Conservation (phyloP, 2,329 filamentous ascomycete genomes). For the Cadophora gregata region DNA sequence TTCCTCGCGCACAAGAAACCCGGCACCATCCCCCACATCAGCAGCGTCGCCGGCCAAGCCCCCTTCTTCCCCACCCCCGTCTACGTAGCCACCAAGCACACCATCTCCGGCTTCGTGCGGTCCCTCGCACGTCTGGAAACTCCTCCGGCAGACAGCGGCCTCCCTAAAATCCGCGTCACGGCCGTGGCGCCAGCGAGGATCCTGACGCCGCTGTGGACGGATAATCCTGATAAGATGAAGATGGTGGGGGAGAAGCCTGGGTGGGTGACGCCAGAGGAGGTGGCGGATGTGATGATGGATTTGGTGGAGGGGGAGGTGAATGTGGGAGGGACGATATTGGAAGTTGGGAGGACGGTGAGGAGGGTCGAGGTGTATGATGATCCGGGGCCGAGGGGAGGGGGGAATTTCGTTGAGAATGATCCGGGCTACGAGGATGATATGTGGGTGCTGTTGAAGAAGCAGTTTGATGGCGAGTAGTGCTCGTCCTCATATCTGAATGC, state of each 20-base stretch:
- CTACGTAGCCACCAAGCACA: constrained; percentile 56
- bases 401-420: constrained; percentile 24
- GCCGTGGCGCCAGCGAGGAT: constrained; percentile 51
- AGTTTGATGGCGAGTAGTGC: constrained; percentile 18
- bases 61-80: constrained; percentile 49
- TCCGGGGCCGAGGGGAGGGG: constrained; percentile 44
- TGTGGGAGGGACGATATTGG: constrained; percentile 50
- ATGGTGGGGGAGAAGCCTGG: constrained; percentile 42
- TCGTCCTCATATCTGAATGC: no score
- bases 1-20: constrained; percentile 48
- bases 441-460: constrained; percentile 22
- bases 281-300: constrained; percentile 52
- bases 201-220: constrained; percentile 53
- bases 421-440: constrained; percentile 20
- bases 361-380: constrained; percentile 47
- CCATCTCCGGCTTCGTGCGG: constrained; percentile 53
- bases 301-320: constrained; percentile 46
- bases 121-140: constrained; percentile 48
- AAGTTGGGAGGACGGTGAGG: constrained; percentile 48
- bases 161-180: constrained; percentile 48
- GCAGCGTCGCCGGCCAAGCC: constrained; percentile 53
- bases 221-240: constrained; percentile 51
- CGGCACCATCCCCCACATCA: constrained; percentile 51
- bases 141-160: constrained; percentile 35
- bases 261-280: constrained; percentile 51